These are phyloP conservation scores for Zygosaccharomyces bisporus DNA, from an alignment of 805 yeast genomes.

Conservation along the genomic window DNA sequence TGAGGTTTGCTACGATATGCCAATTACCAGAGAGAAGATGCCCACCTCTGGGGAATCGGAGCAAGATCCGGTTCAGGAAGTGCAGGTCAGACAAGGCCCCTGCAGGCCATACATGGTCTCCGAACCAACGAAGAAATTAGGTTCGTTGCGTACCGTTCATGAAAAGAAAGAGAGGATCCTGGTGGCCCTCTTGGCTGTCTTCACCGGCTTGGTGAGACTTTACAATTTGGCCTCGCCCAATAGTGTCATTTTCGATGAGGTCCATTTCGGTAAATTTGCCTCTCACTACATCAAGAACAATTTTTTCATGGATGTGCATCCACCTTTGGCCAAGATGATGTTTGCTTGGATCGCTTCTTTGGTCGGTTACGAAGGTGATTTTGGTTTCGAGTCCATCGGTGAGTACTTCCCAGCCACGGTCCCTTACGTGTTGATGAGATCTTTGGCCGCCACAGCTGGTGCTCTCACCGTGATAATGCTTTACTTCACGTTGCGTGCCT, in stretches of 20 bases:
- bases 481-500: slow-evolving; percentile 64
- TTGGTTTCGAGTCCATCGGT: slow-evolving; percentile 64
- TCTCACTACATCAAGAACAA: slow-evolving; percentile 65
- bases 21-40: slow-evolving; percentile 6
- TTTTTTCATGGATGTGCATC: slow-evolving; percentile 72
- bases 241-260: slow-evolving; percentile 89
- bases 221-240: slow-evolving; percentile 60
- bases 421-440: slow-evolving; percentile 70
- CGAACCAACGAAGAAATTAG: slow-evolving; percentile 43
- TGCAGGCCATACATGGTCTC: slow-evolving; percentile 53
- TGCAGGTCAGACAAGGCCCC: slow-evolving; percentile 48
- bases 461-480: slow-evolving; percentile 60
- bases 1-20: slow-evolving; percentile 1
- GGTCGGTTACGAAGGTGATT: slow-evolving; percentile 71
- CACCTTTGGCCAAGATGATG: slow-evolving; percentile 74
- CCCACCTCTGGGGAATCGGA: slow-evolving; percentile 4
- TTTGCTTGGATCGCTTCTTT: slow-evolving; percentile 65
- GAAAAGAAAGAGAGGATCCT: slow-evolving; percentile 40
- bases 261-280: slow-evolving; percentile 96
- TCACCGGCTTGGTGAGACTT: slow-evolving; percentile 60
- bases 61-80: slow-evolving; percentile 40
- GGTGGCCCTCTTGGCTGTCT: slow-evolving; percentile 43
- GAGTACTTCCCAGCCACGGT: slow-evolving; percentile 50
- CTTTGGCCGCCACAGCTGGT: slow-evolving; percentile 65
- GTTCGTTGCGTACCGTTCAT: slow-evolving; percentile 41